phyloP scores from a whole-genome alignment of 2,329 filamentous ascomycete genomes.

The Neofusicoccum ribis region DNA sequence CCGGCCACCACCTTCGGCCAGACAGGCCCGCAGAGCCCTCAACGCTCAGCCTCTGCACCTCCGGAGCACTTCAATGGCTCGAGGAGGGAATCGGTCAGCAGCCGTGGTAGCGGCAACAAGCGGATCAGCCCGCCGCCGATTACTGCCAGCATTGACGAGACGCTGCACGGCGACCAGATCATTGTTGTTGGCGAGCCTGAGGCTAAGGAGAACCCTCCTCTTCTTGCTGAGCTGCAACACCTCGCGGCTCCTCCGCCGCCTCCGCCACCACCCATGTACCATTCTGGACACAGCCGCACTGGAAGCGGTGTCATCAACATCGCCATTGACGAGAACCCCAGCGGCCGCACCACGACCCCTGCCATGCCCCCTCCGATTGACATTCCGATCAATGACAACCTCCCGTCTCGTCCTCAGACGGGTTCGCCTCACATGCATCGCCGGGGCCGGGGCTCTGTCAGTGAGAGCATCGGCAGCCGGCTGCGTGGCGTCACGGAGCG shows the following conservation, averaged over 20 bases:
- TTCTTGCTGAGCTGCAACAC: conserved; percentile 64
- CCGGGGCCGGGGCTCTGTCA: conserved; percentile 57
- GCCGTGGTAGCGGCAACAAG: conserved; percentile 38
- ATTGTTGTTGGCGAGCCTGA: conserved; percentile 44
- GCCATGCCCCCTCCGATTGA: conserved; percentile 15
- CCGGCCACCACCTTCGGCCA: conserved; percentile 51
- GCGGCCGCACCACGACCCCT: conserved; percentile 23
- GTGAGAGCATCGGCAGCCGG: conserved; percentile 57
- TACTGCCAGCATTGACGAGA: conserved; percentile 56
- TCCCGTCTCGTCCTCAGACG: conserved; percentile 26
- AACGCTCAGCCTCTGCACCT: conserved; percentile 51
- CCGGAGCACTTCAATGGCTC: conserved; percentile 41
- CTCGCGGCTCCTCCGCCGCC: conserved; percentile 56
- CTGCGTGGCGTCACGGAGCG: conserved; percentile 54
- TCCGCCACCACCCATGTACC: conserved; percentile 44
- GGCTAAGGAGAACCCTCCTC: conserved; percentile 41
- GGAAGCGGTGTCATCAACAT: conserved; percentile 47
- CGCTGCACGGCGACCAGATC: conserved; percentile 45
- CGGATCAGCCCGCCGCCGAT: conserved; percentile 42
- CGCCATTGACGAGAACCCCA: conserved; percentile 44
- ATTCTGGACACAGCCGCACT: conserved; percentile 22
- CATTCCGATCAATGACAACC: conserved; percentile 18
- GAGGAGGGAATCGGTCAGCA: conserved; percentile 40
- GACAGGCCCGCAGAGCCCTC: conserved; percentile 33
- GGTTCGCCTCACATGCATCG: conserved; percentile 48